A percentile compares a stretch with the other conserved stretches of the same genome.
These are phyloP conservation scores for Leccinellum luteum DNA, from an alignment of 768 basidiomycete species.

Conservation along the genomic window DNA sequence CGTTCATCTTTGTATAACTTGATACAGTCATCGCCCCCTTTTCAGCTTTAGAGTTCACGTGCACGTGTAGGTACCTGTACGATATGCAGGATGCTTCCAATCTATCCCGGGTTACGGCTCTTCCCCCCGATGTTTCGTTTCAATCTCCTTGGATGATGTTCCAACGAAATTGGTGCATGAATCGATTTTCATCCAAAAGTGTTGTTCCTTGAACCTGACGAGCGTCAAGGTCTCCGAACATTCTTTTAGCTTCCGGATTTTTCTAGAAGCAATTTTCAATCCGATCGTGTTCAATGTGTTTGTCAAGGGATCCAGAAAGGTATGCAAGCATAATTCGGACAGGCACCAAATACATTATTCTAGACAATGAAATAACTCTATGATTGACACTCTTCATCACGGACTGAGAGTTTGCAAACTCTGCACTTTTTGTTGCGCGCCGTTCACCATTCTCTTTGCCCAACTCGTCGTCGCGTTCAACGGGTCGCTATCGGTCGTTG, in stretches of 20 bases:
- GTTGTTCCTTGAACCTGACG: too few species aligned
- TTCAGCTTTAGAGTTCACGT: background rate
- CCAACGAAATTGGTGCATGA: background rate
- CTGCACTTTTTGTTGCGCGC: slow-evolving; percentile 14
- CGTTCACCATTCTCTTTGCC: slow-evolving; percentile 14
- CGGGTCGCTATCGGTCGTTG: background rate
- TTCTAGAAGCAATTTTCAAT: background rate
- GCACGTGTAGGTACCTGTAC: background rate
- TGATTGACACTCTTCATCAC: background rate
- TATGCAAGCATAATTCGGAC: background rate
- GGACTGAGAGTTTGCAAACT: slow-evolving; percentile 2
- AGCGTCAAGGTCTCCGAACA: background rate
- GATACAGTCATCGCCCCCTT: too few species aligned
- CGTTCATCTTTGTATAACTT: background rate
- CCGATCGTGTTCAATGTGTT: background rate
- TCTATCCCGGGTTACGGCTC: too few species aligned
- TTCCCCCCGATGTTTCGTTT: background rate
- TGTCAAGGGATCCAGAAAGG: background rate
- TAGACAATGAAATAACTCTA: background rate
- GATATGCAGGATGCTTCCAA: background rate
- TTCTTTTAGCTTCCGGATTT: too few species aligned
- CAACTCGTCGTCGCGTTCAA: slow-evolving; percentile 11
- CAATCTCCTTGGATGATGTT: background rate
- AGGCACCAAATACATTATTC: background rate
- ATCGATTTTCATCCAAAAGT: background rate